Evolutionary conservation across 2,329 filamentous ascomycete genomes (phyloP).

Genomic region (Fusarium decemcellulare): DNA sequence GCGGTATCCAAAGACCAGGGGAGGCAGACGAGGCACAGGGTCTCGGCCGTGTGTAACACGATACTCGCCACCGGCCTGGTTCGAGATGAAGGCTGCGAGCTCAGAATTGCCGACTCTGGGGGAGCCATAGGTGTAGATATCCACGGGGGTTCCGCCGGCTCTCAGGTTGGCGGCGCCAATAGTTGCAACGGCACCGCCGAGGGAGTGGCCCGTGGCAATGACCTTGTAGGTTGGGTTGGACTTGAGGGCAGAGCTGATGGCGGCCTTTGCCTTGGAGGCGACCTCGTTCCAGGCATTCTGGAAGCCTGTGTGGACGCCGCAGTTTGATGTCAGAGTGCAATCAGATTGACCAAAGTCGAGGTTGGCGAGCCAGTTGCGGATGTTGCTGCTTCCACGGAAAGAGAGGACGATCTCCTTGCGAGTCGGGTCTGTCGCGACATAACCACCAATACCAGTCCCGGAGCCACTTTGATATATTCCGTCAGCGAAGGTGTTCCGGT

Average conservation of each 20-base stretch:
- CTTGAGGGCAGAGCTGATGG: slow-evolving; percentile 59
- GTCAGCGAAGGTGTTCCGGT: slow-evolving; percentile 15
- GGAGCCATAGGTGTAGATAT: slow-evolving; percentile 77
- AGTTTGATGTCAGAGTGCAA: slow-evolving; percentile 56
- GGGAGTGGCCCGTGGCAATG: slow-evolving; percentile 76
- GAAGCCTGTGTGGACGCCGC: slow-evolving; percentile 72
- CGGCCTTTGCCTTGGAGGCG: slow-evolving; percentile 55
- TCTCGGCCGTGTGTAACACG: slow-evolving; percentile 78
- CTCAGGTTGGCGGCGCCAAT: slow-evolving; percentile 72
- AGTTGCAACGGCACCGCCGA: slow-evolving; percentile 76
- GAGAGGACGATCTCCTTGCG: slow-evolving; percentile 70
- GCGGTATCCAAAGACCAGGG: slow-evolving; percentile 71
- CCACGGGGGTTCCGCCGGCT: slow-evolving; percentile 58
- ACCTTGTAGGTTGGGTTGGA: slow-evolving; percentile 67
- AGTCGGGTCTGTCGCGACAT: slow-evolving; percentile 64
- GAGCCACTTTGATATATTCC: slow-evolving; percentile 52
- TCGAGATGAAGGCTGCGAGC: slow-evolving; percentile 68
- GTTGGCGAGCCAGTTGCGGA: slow-evolving; percentile 75
- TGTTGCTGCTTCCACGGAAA: slow-evolving; percentile 70
- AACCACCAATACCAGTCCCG: slow-evolving; percentile 63
- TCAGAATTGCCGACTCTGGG: slow-evolving; percentile 74
- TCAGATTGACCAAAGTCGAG: slow-evolving; percentile 49
- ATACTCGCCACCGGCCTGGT: slow-evolving; percentile 67
- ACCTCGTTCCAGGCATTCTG: slow-evolving; percentile 71
- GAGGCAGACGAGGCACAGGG: slow-evolving; percentile 77